Evolutionary conservation across 257 asterid genomes (phyloP), one percentile per base, ranked within the genome.

Genomic region (Leptodermis oblonga): DNA sequence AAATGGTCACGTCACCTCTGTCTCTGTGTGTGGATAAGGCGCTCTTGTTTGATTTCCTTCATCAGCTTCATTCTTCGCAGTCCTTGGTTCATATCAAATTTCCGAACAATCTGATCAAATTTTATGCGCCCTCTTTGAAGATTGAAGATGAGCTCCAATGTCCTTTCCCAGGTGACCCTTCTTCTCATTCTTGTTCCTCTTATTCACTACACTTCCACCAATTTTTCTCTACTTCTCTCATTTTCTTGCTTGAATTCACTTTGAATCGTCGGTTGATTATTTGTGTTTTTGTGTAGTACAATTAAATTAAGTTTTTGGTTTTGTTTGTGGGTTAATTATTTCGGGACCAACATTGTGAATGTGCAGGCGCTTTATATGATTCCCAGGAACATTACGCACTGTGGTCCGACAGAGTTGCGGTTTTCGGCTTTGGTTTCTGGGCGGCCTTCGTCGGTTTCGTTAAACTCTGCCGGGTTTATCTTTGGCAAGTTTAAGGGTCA

Each of bases 341-440:
- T n/a, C n/a, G n/a, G n/a, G n/a, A n/a, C n/a, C n/a, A n/a, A n/a
- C 28, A 4, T n/a, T 33, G 26, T n/a, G 43, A 9, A 18, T 45
- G 36, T 76, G 73, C 89, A 87, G 97, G 86, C 87, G 20, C 56
- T 83, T 49, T 81, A 80, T 78, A 61, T 72, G 86, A 63, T 81
- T 71, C 89, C 90, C 18, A 81, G 81, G 68, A 76, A 22, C 78
- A 70, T 76, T 48, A 58, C 77, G 53, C 80, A 76, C 34, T 76
- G 76, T 67, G 65, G 78, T 65, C 81, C 82, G 43, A 76, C 81
- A 14, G 83, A 68, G 77, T 74, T 84, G 45, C 79, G 84, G 5
- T 82, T 79, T 78, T 81, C 87, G 25, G 75, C 86, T 0, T 72
- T 76, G 62, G 20, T 71, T 23, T 67, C 79, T 63, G 76, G 76